These are phyloP conservation scores for Aspergillus funiculosus DNA, from an alignment of 495 filamentous ascomycete genomes.

Conservation along the genomic window DNA sequence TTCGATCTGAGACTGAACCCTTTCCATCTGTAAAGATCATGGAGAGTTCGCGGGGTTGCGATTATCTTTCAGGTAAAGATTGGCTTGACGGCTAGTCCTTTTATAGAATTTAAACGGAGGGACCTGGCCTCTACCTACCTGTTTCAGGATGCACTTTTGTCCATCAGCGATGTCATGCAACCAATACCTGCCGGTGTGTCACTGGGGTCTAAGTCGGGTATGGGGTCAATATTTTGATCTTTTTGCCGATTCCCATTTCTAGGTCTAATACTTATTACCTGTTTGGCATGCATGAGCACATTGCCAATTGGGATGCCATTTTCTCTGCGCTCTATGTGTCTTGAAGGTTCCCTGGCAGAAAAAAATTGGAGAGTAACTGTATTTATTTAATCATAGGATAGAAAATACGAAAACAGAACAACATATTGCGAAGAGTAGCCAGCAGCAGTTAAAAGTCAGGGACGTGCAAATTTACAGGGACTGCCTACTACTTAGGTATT, in stretches of 20 bases:
- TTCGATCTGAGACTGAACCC: conserved; percentile 51
- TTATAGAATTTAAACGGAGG: conserved; percentile 31
- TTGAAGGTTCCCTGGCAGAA: too few relatives aligned
- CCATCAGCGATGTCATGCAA: conserved; percentile 1
- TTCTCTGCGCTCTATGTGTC: background rate
- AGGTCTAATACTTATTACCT: background rate
- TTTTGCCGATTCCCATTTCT: background rate
- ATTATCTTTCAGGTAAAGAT: conserved; percentile 18
- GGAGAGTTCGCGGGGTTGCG: conserved; percentile 5
- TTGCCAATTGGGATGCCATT: background rate
- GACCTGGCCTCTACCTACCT: conserved; percentile 1
- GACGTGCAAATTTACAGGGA: too few relatives aligned
- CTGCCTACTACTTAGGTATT: too few relatives aligned
- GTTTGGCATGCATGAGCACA: background rate
- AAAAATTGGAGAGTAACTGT: background rate
- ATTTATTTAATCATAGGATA: conserved; percentile 5
- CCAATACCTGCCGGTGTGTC: background rate
- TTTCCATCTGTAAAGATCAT: conserved; percentile 15
- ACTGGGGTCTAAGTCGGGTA: conserved; percentile 5
- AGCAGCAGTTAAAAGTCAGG: too few relatives aligned
- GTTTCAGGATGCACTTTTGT: conserved; percentile 17
- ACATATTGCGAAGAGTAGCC: background rate
- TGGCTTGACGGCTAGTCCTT: conserved; percentile 38
- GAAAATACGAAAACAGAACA: background rate
- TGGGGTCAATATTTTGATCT: conserved; percentile 10